These are phyloP conservation scores for Conringia planisiliqua DNA, from an alignment of 345 rosid species.

Conservation along the genomic window DNA sequence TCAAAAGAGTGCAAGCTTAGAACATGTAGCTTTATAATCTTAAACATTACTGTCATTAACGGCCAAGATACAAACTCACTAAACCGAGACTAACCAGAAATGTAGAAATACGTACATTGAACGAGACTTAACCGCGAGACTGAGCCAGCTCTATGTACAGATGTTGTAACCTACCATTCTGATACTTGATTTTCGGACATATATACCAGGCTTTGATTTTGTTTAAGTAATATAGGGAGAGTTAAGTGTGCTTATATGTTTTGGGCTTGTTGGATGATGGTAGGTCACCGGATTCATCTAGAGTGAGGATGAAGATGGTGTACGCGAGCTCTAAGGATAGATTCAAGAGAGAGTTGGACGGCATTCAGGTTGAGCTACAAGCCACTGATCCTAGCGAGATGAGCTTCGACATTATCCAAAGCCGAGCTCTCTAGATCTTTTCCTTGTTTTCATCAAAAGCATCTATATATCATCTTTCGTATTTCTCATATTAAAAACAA, in stretches of 20 bases:
- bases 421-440: conserved; percentile 40
- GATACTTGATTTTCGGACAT: not conserved
- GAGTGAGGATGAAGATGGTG: conserved; percentile 72
- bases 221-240: not conserved
- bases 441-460: not conserved
- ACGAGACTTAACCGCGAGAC: not conserved
- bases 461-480: not conserved
- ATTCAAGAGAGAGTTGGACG: conserved; percentile 73
- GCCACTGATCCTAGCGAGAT: conserved; percentile 81
- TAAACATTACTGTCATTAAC: not conserved
- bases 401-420: conserved; percentile 60
- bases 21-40: not conserved
- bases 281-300: conserved; percentile 67
- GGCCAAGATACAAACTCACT: not conserved
- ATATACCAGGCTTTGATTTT: not conserved
- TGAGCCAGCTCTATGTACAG: too few relatives aligned
- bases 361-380: conserved; percentile 67
- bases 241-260: not conserved
- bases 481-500: not conserved
- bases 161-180: not conserved
- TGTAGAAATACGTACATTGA: not conserved
- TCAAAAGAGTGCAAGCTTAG: too few relatives aligned
- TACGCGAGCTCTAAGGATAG: conserved; percentile 74
- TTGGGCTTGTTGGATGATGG: not conserved
- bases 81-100: not conserved